These are phyloP conservation scores for Aspergillus udagawae DNA, from an alignment of 2,329 filamentous ascomycete genomes.

Conservation along the genomic window DNA sequence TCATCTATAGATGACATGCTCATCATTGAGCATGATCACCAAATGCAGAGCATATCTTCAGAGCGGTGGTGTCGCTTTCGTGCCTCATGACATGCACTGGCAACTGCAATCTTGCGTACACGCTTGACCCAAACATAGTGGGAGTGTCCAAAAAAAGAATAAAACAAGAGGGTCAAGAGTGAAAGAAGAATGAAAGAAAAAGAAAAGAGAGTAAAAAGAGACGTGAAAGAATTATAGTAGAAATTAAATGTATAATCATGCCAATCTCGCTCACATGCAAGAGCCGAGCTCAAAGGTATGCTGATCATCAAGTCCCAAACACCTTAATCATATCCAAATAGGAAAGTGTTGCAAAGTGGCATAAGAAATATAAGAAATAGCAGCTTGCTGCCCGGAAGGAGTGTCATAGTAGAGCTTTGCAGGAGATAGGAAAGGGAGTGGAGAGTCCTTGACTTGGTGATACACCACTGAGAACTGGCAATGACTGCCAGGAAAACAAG, in stretches of 20 bases:
- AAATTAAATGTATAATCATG: neutral
- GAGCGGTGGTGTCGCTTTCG: constrained; percentile 7
- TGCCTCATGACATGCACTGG: constrained; percentile 7
- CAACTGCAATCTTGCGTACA: constrained; percentile 3
- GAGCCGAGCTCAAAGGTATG: neutral
- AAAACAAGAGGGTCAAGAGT: constrained; percentile 2
- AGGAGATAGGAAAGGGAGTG: neutral
- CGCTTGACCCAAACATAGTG: neutral
- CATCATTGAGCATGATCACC: neutral
- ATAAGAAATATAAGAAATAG: neutral
- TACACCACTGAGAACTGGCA: neutral
- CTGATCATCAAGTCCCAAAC: neutral
- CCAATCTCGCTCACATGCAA: neutral
- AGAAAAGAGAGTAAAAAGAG: neutral
- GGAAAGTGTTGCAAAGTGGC: neutral
- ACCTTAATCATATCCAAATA: neutral
- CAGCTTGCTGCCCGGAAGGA: neutral
- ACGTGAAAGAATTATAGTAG: constrained; percentile 8
- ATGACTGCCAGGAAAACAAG: neutral
- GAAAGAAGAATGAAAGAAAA: constrained; percentile 8
- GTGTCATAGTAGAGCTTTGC: neutral
- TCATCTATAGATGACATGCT: constrained; percentile 1
- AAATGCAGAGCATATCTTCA: neutral
- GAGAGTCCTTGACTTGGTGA: neutral
- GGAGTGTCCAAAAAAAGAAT: constrained; percentile 1